Percentiles rank a stretch among this genome's conserved stretches.
Conservation (phyloP, 2,329 filamentous ascomycete species). For the Colletotrichum tofieldiae region DNA sequence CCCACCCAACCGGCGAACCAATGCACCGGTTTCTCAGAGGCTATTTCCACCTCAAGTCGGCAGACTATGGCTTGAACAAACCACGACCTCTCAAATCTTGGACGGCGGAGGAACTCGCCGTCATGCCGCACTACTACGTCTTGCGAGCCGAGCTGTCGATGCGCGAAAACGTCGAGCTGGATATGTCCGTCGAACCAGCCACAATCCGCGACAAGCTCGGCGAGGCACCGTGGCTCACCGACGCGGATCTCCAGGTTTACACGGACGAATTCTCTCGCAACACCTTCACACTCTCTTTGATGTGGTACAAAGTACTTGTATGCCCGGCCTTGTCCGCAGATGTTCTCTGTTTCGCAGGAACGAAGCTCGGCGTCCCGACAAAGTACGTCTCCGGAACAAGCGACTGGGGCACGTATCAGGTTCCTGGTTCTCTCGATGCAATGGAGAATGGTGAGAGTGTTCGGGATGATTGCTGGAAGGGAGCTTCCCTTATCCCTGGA, state of each 20-base stretch:
- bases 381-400: conserved; percentile 73
- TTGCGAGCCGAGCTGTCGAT: conserved; percentile 73
- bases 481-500: conserved; percentile 67
- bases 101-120: conserved; percentile 69
- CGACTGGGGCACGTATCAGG: conserved; percentile 80
- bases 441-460: conserved; percentile 47
- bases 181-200: conserved; percentile 49
- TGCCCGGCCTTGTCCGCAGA: conserved; percentile 63
- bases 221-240: conserved; percentile 66
- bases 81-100: conserved; percentile 69
- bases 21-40: conserved; percentile 75
- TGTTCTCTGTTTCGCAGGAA: conserved; percentile 71
- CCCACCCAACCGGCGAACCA: background rate
- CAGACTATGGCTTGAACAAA: conserved; percentile 69
- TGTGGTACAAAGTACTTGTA: conserved; percentile 77
- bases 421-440: conserved; percentile 73
- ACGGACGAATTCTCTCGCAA: conserved; percentile 72
- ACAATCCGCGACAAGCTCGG: background rate
- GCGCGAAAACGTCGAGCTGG: conserved; percentile 67
- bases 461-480: conserved; percentile 68
- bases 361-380: conserved; percentile 73
- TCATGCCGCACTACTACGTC: conserved; percentile 79
- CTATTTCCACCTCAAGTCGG: conserved; percentile 79
- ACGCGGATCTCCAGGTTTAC: conserved; percentile 73
- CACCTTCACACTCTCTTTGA: conserved; percentile 76